These are phyloP conservation scores for Nicotiana paniculata DNA, from an alignment of 257 asterid genomes.

Conservation along the genomic window DNA sequence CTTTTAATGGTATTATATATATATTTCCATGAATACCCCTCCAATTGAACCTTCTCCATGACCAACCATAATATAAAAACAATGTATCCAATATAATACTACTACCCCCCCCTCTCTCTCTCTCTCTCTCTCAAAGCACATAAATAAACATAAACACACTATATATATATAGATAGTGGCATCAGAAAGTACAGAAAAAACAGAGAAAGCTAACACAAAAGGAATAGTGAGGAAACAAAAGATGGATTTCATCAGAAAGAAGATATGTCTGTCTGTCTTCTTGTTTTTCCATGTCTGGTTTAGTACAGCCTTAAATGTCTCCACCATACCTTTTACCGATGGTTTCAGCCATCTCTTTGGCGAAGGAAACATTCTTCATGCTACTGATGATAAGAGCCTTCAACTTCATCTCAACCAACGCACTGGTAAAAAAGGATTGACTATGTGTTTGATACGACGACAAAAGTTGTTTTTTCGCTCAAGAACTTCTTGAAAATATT, in stretches of 20 bases:
- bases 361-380: conserved; percentile 44
- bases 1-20: not conserved
- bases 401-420: conserved; percentile 68
- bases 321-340: conserved; percentile 42
- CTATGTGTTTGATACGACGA: not conserved
- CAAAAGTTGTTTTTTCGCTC: not conserved
- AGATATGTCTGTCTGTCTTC: conserved; percentile 23
- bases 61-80: not conserved
- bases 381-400: conserved; percentile 47
- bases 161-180: conserved; percentile 6
- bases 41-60: not conserved
- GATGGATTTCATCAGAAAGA: not conserved
- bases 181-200: not conserved
- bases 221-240: not conserved
- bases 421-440: conserved; percentile 38
- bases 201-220: not conserved
- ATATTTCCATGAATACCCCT: not conserved
- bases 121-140: conserved; percentile 5
- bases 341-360: conserved; percentile 74
- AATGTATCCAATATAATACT: conserved; percentile 17
- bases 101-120: not conserved
- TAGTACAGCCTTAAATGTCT: conserved; percentile 20
- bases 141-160: not conserved
- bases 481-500: not conserved
- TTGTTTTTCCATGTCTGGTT: conserved; percentile 26